Percentiles rank a stretch among this genome's conserved stretches.
These are phyloP conservation scores for Pestalotiopsis sp. DNA, from an alignment of 2,329 filamentous ascomycete species.

Conservation along the genomic window DNA sequence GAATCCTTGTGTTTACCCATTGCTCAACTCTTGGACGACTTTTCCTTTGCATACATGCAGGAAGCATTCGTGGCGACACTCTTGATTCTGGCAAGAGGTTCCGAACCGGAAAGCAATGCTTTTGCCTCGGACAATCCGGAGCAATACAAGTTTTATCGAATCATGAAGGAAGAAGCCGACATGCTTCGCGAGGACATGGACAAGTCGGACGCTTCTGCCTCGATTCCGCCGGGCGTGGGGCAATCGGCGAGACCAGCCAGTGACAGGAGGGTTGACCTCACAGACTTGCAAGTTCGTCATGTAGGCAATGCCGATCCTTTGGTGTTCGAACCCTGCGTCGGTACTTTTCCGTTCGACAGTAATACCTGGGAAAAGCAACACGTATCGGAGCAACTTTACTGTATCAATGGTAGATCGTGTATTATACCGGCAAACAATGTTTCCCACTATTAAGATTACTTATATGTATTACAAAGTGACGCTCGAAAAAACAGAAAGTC, in stretches of 20 bases:
- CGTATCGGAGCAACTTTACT: too few relatives aligned
- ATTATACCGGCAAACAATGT: neutral
- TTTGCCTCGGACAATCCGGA: slow-evolving; percentile 45
- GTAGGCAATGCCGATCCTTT: neutral
- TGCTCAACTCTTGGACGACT: slow-evolving; percentile 60
- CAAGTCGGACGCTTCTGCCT: neutral
- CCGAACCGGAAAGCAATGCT: slow-evolving; percentile 22
- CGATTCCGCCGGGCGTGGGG: neutral
- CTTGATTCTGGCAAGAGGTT: slow-evolving; percentile 33
- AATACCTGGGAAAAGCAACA: too few relatives aligned
- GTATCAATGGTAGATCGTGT: too few relatives aligned
- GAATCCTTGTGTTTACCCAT: slow-evolving; percentile 55
- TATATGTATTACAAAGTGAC: slow-evolving; percentile 8
- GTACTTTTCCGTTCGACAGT: neutral
- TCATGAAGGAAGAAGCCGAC: slow-evolving; percentile 60
- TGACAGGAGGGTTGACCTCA: neutral
- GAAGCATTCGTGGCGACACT: slow-evolving; percentile 66
- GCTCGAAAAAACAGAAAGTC: slow-evolving; percentile 12
- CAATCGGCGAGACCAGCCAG: neutral
- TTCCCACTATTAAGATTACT: neutral
- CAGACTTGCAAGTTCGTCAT: neutral
- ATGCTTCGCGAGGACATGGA: slow-evolving; percentile 60
- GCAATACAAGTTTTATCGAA: slow-evolving; percentile 50
- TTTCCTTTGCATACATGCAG: slow-evolving; percentile 69
- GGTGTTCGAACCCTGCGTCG: neutral